Evolutionary conservation across 768 basidiomycete species (phyloP).

Genomic region (Termitomyces titanicus): DNA sequence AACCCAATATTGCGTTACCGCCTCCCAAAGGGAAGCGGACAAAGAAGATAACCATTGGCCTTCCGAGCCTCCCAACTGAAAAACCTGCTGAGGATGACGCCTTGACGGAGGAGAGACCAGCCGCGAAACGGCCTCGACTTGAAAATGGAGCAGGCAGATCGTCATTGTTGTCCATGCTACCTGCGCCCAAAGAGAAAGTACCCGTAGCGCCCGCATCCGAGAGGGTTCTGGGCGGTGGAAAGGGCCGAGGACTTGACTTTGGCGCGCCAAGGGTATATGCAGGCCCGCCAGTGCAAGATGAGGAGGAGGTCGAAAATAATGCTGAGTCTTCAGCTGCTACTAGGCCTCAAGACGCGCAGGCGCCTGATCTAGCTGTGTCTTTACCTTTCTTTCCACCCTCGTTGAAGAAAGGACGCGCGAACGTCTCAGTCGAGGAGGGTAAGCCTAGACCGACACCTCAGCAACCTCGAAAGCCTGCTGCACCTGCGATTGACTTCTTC

Average conservation of each 20-base stretch:
- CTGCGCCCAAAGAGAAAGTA: slow-evolving; percentile 60
- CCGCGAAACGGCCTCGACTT: slow-evolving; percentile 55
- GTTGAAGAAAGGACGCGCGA: slow-evolving; percentile 55
- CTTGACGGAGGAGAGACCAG: slow-evolving; percentile 39
- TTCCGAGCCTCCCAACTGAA: slow-evolving; percentile 39
- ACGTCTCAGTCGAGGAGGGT: slow-evolving; percentile 49
- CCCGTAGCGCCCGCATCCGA: slow-evolving; percentile 40
- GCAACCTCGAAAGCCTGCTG: slow-evolving; percentile 11
- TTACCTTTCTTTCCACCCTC: slow-evolving; percentile 58
- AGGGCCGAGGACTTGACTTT: slow-evolving; percentile 61
- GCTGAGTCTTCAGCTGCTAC: slow-evolving; percentile 4
- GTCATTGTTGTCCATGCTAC: slow-evolving; percentile 68
- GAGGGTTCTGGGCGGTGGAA: slow-evolving; percentile 63
- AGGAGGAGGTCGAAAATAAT: slow-evolving; percentile 25
- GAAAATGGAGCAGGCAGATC: slow-evolving; percentile 59
- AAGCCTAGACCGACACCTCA: slow-evolving; percentile 3
- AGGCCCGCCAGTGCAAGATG: not conserved
- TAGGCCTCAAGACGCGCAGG: slow-evolving; percentile 7
- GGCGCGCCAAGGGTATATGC: slow-evolving; percentile 24
- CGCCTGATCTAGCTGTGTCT: slow-evolving; percentile 20
- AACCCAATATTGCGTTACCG: slow-evolving; percentile 10
- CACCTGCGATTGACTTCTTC: slow-evolving; percentile 61
- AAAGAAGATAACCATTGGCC: slow-evolving; percentile 62
- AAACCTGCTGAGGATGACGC: slow-evolving; percentile 37
- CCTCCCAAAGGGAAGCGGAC: slow-evolving; percentile 38